Percentiles rank a stretch among this genome's conserved stretches.
These are phyloP conservation scores for Primulina eburnea DNA, from an alignment of 257 asterid species.

Conservation along the genomic window DNA sequence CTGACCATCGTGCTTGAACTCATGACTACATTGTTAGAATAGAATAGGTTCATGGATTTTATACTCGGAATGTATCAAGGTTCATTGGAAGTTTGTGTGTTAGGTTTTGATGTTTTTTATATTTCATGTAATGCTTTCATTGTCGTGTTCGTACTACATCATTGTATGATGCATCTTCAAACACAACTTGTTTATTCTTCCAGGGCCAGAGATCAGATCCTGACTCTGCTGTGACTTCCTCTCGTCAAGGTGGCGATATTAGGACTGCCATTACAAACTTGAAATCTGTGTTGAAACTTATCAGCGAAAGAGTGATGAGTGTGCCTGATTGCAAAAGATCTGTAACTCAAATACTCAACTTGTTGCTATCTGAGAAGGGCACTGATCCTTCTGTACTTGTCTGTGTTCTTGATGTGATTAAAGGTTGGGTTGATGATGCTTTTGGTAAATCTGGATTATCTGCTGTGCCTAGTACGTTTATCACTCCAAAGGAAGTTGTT, in stretches of 20 bases:
- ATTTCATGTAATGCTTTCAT: constrained; percentile 7
- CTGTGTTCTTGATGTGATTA: constrained; percentile 78
- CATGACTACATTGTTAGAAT: constrained; percentile 17
- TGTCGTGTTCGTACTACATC: background rate
- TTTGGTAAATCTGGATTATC: constrained; percentile 76
- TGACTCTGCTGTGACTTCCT: constrained; percentile 90
- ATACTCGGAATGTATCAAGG: constrained; percentile 14
- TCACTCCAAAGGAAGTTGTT: constrained; percentile 82
- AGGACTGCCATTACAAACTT: constrained; percentile 79
- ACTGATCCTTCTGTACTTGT: constrained; percentile 89
- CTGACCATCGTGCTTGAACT: constrained; percentile 4
- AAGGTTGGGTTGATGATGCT: constrained; percentile 91
- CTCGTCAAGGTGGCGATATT: constrained; percentile 95
- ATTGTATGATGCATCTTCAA: constrained; percentile 14
- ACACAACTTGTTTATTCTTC: constrained; percentile 25
- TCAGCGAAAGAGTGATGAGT: constrained; percentile 81
- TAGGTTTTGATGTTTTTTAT: constrained; percentile 17
- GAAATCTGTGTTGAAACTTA: constrained; percentile 77
- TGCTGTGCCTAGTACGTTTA: constrained; percentile 56
- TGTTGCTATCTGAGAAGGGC: constrained; percentile 88
- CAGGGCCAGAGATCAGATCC: constrained; percentile 90
- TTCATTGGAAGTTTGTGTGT: constrained; percentile 9
- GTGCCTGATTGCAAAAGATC: constrained; percentile 92
- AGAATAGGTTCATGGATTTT: constrained; percentile 14
- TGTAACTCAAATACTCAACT: constrained; percentile 71